Conservation (phyloP, 768 basidiomycete genomes). For the Mycena olivaceomarginata region DNA sequence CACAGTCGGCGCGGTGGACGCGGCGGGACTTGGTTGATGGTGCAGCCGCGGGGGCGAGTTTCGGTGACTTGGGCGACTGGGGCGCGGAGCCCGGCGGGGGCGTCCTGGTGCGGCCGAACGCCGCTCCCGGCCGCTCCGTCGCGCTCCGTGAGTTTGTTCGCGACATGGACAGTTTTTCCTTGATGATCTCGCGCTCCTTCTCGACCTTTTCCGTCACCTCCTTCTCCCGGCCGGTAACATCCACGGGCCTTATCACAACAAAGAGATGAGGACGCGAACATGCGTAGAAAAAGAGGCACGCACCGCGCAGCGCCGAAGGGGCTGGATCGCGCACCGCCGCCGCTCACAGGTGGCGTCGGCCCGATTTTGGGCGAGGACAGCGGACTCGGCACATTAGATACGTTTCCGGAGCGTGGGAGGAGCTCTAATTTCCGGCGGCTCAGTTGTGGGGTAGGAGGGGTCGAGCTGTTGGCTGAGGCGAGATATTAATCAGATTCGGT, state of each 20-base stretch:
- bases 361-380: constrained; percentile 87
- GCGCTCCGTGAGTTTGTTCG: constrained; percentile 71
- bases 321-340: constrained; percentile 68
- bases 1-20: constrained; percentile 69
- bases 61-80: constrained; percentile 52
- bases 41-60: constrained; percentile 49
- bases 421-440: constrained; percentile 90
- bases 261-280: constrained; percentile 50
- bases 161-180: constrained; percentile 73
- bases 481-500: constrained; percentile 31
- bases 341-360: constrained; percentile 60
- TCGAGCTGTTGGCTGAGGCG: constrained; percentile 77
- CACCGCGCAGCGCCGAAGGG: constrained; percentile 94
- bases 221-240: constrained; percentile 76
- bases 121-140: constrained; percentile 66
- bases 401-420: constrained; percentile 83
- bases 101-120: constrained; percentile 55
- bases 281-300: constrained; percentile 46
- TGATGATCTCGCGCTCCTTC: constrained; percentile 75
- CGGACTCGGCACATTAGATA: constrained; percentile 83
- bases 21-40: constrained; percentile 49
- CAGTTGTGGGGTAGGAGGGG: constrained; percentile 89
- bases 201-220: constrained; percentile 84
- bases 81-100: constrained; percentile 51
- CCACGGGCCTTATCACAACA: constrained; percentile 1